Base-by-base conservation (phyloP, 2,329 filamentous ascomycete species). In the Daldinia sp. region DNA sequence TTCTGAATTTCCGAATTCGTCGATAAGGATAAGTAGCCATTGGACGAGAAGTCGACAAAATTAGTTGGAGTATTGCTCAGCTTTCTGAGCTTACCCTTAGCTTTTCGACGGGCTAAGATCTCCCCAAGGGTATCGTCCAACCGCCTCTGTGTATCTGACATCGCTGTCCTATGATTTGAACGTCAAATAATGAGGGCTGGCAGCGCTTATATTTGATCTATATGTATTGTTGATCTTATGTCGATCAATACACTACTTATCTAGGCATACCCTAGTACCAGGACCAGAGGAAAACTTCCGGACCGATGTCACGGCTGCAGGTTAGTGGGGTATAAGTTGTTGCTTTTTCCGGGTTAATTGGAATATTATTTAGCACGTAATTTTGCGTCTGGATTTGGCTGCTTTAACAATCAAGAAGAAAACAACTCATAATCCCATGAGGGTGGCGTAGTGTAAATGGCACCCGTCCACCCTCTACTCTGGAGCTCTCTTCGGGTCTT, bases 1-100 rank as follows among this genome's bases (percentile, higher is more conserved):
- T 89, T 85, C 79, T 92, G 90, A 6, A 88, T 61, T 13, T 76
- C 77, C 0, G 79, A 75, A 37, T 81, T 77, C 2, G 76, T 77
- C 0, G 92, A 90, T 5, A 94, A 90, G 55, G 94, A 93, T 65
- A 97, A 93, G 77, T 96, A 92, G 62, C 88, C 88, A 78, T 94
- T 91, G 75, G 93, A 94, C 23, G 90, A 90, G 75, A 97, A 92
- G 80, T 97, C 93, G 55, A 90, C 87, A 23, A 88, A 91, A 20
- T 85, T 88, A 0, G 90, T 85, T 0, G 91, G 91, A 2, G 90
- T 87, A 3, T 91, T 77, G 0, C 80, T 86, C 18, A 87, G 76
- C 5, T 75, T 77, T n/a, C 86, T 83, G 6, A 85, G 78, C 59
- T 78, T 81, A 10, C 78, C 78, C 15, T 79, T 76, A 4, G 70